A percentile compares a stretch with the other conserved stretches of the same genome.
These are phyloP conservation scores for California macrophylla DNA, from an alignment of 441 rosid genomes.

Conservation along the genomic window DNA sequence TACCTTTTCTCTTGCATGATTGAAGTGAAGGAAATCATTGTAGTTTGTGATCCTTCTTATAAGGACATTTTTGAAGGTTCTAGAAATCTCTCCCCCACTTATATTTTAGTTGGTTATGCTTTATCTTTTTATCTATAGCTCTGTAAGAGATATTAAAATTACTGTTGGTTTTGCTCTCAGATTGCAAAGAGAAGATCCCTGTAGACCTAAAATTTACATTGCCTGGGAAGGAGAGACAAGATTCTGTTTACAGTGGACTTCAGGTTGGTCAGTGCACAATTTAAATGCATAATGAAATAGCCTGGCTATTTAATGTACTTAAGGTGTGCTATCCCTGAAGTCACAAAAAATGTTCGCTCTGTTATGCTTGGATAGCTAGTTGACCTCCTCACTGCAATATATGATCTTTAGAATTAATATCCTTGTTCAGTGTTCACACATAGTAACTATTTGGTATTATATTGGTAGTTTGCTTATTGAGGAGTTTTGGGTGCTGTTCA, in stretches of 20 bases:
- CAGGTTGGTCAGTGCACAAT: conserved; percentile 38
- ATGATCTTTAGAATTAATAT: background rate
- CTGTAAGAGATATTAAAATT: background rate
- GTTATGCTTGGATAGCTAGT: background rate
- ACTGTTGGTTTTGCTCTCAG: conserved; percentile 28
- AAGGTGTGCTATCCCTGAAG: background rate
- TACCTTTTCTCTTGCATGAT: conserved; percentile 64
- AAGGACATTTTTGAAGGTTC: conserved; percentile 76
- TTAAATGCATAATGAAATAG: background rate
- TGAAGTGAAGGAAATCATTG: conserved; percentile 78
- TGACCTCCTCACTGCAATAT: background rate
- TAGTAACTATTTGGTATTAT: no score
- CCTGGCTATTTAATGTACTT: background rate
- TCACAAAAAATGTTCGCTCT: background rate
- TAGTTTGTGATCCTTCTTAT: conserved; percentile 90
- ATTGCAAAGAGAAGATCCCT: conserved; percentile 36
- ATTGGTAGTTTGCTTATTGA: no score
- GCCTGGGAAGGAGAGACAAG: conserved; percentile 96
- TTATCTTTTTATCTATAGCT: background rate
- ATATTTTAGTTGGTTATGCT: background rate
- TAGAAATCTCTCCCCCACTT: conserved; percentile 11
- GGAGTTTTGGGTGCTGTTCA: no score
- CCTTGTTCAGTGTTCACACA: background rate
- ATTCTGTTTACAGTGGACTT: conserved; percentile 79
- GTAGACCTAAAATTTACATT: conserved; percentile 63